These are phyloP conservation scores for Noccaea bulbosa DNA, from an alignment of 345 rosid species.

Conservation along the genomic window DNA sequence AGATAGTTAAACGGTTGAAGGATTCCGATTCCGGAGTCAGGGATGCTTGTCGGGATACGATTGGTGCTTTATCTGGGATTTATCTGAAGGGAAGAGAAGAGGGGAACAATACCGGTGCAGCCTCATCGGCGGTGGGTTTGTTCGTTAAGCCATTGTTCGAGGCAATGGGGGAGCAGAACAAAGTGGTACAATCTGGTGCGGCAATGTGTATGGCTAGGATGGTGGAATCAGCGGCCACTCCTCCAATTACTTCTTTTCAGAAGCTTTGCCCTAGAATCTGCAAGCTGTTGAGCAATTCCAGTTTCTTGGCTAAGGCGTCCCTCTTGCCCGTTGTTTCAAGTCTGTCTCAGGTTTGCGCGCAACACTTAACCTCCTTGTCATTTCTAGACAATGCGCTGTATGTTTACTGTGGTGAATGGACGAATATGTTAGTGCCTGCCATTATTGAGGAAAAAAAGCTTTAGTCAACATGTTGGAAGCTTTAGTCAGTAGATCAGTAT, in stretches of 20 bases:
- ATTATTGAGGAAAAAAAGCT: constrained; percentile 1
- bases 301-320: constrained; percentile 79
- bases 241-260: constrained; percentile 67
- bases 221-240: constrained; percentile 75
- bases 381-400: neutral
- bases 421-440: constrained; percentile 1
- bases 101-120: constrained; percentile 38
- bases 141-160: constrained; percentile 90
- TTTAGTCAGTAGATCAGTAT: neutral
- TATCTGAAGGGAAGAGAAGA: constrained; percentile 66
- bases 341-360: constrained; percentile 73
- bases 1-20: constrained; percentile 74
- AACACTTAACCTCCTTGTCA: constrained; percentile 16
- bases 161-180: constrained; percentile 98
- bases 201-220: constrained; percentile 88
- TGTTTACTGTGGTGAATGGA: constrained; percentile 21
- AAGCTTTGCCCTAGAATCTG: constrained; percentile 90
- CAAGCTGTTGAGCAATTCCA: constrained; percentile 81
- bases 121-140: constrained; percentile 61
- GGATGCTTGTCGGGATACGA: constrained; percentile 90
- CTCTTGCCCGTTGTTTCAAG: constrained; percentile 80
- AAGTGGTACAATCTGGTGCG: constrained; percentile 87
- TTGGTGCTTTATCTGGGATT: constrained; percentile 70
- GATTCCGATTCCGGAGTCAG: constrained; percentile 92
- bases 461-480: constrained; percentile 15